Evolutionary conservation across 352 stramenopile genomes (phyloP), one percentile per base, ranked within the genome.

Genomic region (Phytophthora fragariae): DNA sequence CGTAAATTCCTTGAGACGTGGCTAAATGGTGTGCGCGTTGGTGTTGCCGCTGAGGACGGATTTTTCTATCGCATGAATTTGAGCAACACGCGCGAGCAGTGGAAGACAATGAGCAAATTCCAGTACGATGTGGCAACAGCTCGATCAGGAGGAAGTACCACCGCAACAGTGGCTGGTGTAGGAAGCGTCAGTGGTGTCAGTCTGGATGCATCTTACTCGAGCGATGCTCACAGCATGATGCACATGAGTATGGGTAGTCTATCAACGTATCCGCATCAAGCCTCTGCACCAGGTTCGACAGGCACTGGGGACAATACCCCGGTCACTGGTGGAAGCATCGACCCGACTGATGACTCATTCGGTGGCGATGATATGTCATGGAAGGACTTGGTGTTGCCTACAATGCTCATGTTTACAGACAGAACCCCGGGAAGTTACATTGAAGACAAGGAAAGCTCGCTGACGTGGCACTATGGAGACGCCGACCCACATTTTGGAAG

Each of bases 1-100:
- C 81, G 89, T 21, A 93, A 94, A 64, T 97, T 97, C 55, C 80
- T 97, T n/a, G 91, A 97, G 64, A 96, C 88, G 46, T 97, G 91
- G 91, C 72, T 97, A 47, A 86, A 90, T 35, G 85, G 85, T 2
- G 82, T 93, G 24, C 82, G 86, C 0, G 85, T 93, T 11, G 86
- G 86, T 29, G 84, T 93, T n/a, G 86, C 86, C 35, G 86, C 86
- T 4, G 86, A 93, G 68, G 86, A 93, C 37, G 86, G 86, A 0
- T 93, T 90, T 56, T 93, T 93, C 60, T 93, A 93, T 70, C 84
- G 86, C 17, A 94, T 94, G 85, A 92, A 92, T 57, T 53, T 94
- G 56, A 77, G 79, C 11, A 94, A 94, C 44, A 77, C 85, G 21
- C 82, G 76, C 2, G 86, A 94, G 68, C 76, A 83, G 24, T 94